Conservation (phyloP, 2,329 filamentous ascomycete genomes). For the Penicillium sclerotiorum region DNA sequence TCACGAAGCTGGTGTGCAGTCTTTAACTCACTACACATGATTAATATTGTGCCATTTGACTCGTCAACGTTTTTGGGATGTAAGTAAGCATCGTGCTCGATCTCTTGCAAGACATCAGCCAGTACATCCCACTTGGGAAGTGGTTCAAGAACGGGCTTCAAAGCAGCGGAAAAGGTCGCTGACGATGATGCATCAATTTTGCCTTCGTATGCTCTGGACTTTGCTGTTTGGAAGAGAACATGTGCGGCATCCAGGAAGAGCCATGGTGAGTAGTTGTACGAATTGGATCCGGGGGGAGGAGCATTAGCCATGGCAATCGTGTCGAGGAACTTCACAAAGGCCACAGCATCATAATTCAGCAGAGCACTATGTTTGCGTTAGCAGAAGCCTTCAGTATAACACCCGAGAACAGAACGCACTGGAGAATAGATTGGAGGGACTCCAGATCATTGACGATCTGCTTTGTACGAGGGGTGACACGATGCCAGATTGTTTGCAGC, state of each 20-base stretch:
- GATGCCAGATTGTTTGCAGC: conserved; percentile 94
- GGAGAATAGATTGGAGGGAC: conserved; percentile 78
- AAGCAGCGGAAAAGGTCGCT: conserved; percentile 58
- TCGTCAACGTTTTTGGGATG: conserved; percentile 76
- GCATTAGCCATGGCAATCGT: conserved; percentile 90
- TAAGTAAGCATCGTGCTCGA: conserved; percentile 86
- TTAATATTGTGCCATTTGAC: conserved; percentile 86
- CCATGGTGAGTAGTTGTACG: conserved; percentile 92
- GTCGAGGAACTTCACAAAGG: conserved; percentile 89
- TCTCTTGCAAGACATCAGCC: conserved; percentile 89
- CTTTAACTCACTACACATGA: conserved; percentile 90
- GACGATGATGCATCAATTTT: conserved; percentile 61
- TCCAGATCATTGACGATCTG: conserved; percentile 91
- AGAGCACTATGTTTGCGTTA: conserved; percentile 54
- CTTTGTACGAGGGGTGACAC: conserved; percentile 90
- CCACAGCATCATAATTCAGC: conserved; percentile 84
- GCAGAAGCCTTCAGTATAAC: not conserved
- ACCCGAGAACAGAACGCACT: conserved; percentile 47
- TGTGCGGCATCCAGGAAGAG: conserved; percentile 93
- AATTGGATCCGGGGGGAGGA: conserved; percentile 81
- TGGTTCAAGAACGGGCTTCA: conserved; percentile 85
- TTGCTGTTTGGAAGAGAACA: conserved; percentile 89
- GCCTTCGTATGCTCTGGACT: conserved; percentile 80
- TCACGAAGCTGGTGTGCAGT: conserved; percentile 88
- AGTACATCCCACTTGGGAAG: conserved; percentile 91